Evolutionary conservation across 2,329 filamentous ascomycete species (phyloP), one percentile per base, ranked within the genome.

Genomic region (Phialophora chinensis): DNA sequence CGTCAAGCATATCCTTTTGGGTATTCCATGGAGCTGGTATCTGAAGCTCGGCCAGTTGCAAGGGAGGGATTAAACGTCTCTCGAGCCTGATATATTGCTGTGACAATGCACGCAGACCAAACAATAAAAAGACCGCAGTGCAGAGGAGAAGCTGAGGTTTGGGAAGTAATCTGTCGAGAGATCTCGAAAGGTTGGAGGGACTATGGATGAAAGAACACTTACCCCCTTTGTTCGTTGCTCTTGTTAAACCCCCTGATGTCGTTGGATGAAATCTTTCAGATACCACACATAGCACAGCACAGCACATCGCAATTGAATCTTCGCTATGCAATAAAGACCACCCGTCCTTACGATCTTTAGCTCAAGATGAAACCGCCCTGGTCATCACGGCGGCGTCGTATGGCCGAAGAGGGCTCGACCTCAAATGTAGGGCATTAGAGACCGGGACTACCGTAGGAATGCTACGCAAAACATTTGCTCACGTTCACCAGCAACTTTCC

Each of bases 201-300:
- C 27, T 12, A 23, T 53, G 49, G 49, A 53, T 53, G 49, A 12
- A 53, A 53, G 23, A 53, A 53, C 23, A 53, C 12, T 12, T 25
- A 12, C 20, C 53, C 29, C 53, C 53, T 17, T 29, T 35, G 29
- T 55, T 35, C 1, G 27, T 35, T 14, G 29, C 53, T 35, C 53
- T 31, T 55, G 53, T 55, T 55, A 31, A 31, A 4, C 53, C 31
- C 53, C 29, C 10, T 55, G 17, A 55, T 35, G 53, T 35, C 53
- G 11, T 55, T 55, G 53, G 53, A 35, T 55, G 53, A 31, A 55
- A 55, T 55, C 53, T 33, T 58, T 58, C 38, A 58, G 55, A 58
- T 58, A 58, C 55, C 55, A 58, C 55, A 47, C 55, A 42, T 58
- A 58, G 55, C 55, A 58, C 55, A 58, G 29, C 20, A 38, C 55